Percentiles rank a stretch among this genome's conserved stretches.
Conservation (phyloP, 345 rosid genomes). For the Punica granatum region DNA sequence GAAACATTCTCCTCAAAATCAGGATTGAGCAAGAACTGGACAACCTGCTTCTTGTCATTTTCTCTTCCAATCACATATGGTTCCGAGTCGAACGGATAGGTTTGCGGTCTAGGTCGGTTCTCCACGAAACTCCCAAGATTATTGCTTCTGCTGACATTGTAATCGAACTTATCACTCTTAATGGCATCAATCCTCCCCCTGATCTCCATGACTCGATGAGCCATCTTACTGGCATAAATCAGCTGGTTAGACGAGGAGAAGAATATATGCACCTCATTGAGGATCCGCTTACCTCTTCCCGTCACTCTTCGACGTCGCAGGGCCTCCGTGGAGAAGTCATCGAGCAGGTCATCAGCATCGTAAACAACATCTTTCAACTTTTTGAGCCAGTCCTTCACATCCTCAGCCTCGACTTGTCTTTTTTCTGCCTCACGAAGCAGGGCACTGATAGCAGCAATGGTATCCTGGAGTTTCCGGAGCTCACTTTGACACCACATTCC, state of each 20-base stretch:
- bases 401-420: neutral
- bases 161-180: neutral
- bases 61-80: constrained; percentile 25
- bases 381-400: constrained; percentile 11
- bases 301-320: neutral
- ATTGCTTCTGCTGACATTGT: neutral
- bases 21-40: constrained; percentile 1
- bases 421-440: constrained; percentile 19
- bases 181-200: neutral
- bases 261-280: neutral
- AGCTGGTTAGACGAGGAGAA: neutral
- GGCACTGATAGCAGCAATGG: neutral
- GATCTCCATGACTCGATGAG: neutral
- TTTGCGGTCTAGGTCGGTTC: neutral
- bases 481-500: neutral
- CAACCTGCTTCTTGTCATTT: constrained; percentile 9
- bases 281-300: constrained; percentile 3
- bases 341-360: constrained; percentile 20
- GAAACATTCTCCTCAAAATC: neutral
- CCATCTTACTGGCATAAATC: neutral
- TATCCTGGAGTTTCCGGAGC: neutral
- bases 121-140: neutral
- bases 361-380: constrained; percentile 9
- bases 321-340: constrained; percentile 1
- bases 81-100: constrained; percentile 11